phyloP scores from a whole-genome alignment of 2,329 filamentous ascomycete species.

The Clonostachys chloroleuca region DNA sequence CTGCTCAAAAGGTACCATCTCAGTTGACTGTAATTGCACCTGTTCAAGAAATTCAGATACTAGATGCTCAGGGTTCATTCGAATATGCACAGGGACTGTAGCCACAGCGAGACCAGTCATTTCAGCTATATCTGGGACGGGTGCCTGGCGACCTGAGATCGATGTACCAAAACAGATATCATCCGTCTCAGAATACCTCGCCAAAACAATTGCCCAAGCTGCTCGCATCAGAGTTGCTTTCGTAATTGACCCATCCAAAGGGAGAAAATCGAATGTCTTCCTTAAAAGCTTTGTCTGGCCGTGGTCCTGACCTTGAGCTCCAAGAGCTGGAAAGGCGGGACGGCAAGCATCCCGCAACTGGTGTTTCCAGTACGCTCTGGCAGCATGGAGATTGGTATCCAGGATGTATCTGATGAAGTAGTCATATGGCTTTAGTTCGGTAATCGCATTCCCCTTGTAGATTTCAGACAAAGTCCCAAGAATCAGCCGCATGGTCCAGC shows the following conservation, averaged over 20 bases:
- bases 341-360: constrained; percentile 2
- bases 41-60: constrained; percentile 5
- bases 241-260: constrained; percentile 6
- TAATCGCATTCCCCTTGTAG: neutral
- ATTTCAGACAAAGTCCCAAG: constrained; percentile 1
- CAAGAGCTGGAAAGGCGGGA: neutral
- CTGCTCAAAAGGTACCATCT: constrained; percentile 13
- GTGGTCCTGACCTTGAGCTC: constrained; percentile 1
- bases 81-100: constrained; percentile 6
- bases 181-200: constrained; percentile 8
- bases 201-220: constrained; percentile 17
- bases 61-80: constrained; percentile 1
- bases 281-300: neutral
- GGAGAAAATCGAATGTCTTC: neutral
- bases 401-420: constrained; percentile 34
- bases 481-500: neutral
- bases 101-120: constrained; percentile 9
- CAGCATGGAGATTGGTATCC: constrained; percentile 12
- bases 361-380: constrained; percentile 4
- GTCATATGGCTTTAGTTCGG: constrained; percentile 19
- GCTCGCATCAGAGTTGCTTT: constrained; percentile 13
- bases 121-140: constrained; percentile 1
- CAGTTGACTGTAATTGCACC: constrained; percentile 6
- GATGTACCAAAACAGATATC: constrained; percentile 15
- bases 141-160: constrained; percentile 13